Percentiles rank a stretch among this genome's conserved stretches.
phyloP scores from a whole-genome alignment of 225 moss, liverwort and hornwort species.

The Bryoerythrophyllum caledonicum region DNA sequence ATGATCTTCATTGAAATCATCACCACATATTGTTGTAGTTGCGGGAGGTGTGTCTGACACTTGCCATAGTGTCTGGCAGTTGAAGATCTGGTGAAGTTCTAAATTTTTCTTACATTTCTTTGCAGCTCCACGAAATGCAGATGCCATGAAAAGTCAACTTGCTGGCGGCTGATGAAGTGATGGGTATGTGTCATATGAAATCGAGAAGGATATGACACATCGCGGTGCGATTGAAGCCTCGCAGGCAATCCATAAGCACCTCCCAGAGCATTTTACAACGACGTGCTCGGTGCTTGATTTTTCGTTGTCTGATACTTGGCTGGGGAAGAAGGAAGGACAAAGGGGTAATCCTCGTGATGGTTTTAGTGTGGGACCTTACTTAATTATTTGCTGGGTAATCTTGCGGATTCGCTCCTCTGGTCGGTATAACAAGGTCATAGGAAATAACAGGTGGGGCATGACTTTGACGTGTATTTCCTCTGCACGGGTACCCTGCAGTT shows the following conservation, averaged over 20 bases:
- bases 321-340: not conserved
- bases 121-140: constrained; percentile 30
- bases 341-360: constrained; percentile 14
- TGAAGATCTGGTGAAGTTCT: not conserved
- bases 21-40: not conserved
- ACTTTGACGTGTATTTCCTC: constrained; percentile 40
- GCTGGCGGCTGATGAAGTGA: constrained; percentile 21
- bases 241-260: not conserved
- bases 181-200: constrained; percentile 14
- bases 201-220: constrained; percentile 18
- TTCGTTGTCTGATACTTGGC: constrained; percentile 20
- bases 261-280: constrained; percentile 4
- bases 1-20: not conserved
- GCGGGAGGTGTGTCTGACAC: not conserved
- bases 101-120: not conserved
- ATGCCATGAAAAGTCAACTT: constrained; percentile 21
- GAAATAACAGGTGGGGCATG: constrained; percentile 34
- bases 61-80: not conserved
- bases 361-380: constrained; percentile 23
- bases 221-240: constrained; percentile 8
- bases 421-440: constrained; percentile 31
- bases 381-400: constrained; percentile 28
- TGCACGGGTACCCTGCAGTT: constrained; percentile 56
- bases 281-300: constrained; percentile 24
- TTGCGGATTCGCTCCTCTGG: constrained; percentile 27